Evolutionary conservation across 2,329 filamentous ascomycete species (phyloP).

Genomic region (Erysiphe neolycopersici): DNA sequence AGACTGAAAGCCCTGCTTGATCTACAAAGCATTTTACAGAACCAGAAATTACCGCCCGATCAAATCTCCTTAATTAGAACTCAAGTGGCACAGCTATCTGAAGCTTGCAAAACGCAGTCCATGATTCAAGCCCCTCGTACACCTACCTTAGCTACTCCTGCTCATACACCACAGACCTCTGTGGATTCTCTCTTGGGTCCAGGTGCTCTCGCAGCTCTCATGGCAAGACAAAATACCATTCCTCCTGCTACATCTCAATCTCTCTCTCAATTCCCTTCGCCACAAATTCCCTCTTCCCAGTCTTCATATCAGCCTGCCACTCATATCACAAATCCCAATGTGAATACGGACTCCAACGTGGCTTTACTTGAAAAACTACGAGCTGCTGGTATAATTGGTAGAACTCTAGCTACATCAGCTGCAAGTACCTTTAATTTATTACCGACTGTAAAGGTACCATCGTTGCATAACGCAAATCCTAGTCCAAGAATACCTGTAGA

Average conservation of each 20-base stretch:
- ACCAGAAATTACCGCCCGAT: conserved; percentile 49
- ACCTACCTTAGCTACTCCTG: conserved; percentile 5
- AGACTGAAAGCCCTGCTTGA: conserved; percentile 67
- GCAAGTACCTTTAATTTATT: conserved; percentile 15
- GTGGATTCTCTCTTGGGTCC: conserved; percentile 27
- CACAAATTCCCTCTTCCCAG: conserved; percentile 19
- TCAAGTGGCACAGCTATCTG: conserved; percentile 48
- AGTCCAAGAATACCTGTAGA: conserved; percentile 7
- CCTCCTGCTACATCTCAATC: conserved; percentile 22
- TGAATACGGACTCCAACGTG: conserved; percentile 17
- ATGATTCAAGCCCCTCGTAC: conserved; percentile 14
- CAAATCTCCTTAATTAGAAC: conserved; percentile 65
- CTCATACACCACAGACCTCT: conserved; percentile 14
- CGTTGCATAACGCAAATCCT: conserved; percentile 5
- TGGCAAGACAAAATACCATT: conserved; percentile 25
- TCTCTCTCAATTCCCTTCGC: conserved; percentile 21
- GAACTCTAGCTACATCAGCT: conserved; percentile 17
- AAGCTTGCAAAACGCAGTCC: conserved; percentile 12
- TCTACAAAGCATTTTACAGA: conserved; percentile 55
- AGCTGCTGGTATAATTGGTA: conserved; percentile 36
- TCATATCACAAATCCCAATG: conserved; percentile 15
- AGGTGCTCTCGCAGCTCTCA: conserved; percentile 23
- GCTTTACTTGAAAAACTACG: conserved; percentile 38
- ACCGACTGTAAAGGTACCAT: conserved; percentile 14
- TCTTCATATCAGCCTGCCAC: conserved; percentile 13